phyloP scores from a whole-genome alignment of 1,139 yeast species.

The Debaryomyces coudertii region DNA sequence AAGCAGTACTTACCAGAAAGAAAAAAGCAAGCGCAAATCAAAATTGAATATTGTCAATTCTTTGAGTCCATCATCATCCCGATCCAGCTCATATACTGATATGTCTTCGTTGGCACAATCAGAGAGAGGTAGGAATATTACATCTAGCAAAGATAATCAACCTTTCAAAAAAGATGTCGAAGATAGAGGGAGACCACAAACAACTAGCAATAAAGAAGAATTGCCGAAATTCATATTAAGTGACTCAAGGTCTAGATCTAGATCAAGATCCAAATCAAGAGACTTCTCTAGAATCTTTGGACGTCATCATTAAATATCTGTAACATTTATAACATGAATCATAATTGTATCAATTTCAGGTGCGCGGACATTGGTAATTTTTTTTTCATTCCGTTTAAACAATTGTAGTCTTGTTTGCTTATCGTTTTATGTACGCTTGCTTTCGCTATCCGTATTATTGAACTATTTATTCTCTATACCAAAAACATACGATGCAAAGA shows the following conservation, averaged over 20 bases:
- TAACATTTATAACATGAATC: background rate
- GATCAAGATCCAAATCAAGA: conserved; percentile 23
- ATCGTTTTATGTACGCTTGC: background rate
- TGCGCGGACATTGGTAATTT: background rate
- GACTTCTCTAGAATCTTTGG: conserved; percentile 26
- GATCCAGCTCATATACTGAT: conserved; percentile 23
- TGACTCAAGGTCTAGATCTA: conserved; percentile 21
- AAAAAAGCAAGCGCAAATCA: conserved; percentile 18
- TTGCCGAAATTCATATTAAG: conserved; percentile 6
- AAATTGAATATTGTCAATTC: conserved; percentile 14
- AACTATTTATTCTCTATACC: background rate
- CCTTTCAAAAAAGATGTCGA: conserved; percentile 12
- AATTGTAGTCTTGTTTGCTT: background rate
- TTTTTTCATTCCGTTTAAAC: background rate
- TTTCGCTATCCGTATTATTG: background rate
- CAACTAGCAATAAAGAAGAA: conserved; percentile 8
- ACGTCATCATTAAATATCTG: conserved; percentile 5
- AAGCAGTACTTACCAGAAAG: conserved; percentile 22
- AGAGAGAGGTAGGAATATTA: conserved; percentile 14
- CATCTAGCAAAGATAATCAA: conserved; percentile 5
- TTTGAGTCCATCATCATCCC: conserved; percentile 24
- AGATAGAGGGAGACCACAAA: conserved; percentile 17
- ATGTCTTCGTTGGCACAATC: conserved; percentile 17
- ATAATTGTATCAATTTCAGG: background rate
- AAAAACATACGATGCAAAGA: conserved; percentile 19